phyloP scores from a whole-genome alignment of 139 green algal species.

The Diplosphaera chodatii region DNA sequence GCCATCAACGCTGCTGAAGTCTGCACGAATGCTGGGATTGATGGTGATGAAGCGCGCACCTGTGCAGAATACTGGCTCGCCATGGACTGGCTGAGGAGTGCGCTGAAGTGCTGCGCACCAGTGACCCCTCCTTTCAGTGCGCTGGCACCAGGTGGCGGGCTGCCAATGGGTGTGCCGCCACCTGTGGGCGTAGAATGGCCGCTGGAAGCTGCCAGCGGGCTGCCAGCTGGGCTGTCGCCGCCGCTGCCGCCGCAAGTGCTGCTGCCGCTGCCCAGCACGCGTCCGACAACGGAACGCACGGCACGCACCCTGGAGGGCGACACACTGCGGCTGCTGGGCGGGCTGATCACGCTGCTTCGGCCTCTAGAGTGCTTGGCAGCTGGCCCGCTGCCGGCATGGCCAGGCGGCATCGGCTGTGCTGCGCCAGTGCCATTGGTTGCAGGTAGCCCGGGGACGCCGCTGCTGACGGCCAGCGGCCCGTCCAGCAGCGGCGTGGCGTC shows the following conservation, averaged over 20 bases:
- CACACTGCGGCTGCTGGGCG: background rate
- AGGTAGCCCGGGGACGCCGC: too few species aligned
- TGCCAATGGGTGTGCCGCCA: background rate
- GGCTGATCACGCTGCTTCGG: background rate
- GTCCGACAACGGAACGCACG: background rate
- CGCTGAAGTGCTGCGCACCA: too few species aligned
- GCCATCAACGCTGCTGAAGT: too few species aligned
- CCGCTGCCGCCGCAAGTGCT: background rate
- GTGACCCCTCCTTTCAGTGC: too few species aligned
- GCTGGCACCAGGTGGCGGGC: too few species aligned
- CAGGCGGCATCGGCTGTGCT: background rate
- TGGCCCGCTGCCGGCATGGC: too few species aligned
- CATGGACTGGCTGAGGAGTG: background rate
- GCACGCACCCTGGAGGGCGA: background rate
- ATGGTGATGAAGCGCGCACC: background rate
- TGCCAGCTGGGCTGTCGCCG: background rate
- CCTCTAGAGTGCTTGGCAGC: background rate
- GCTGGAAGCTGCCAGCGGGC: too few species aligned
- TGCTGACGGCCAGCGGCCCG: background rate
- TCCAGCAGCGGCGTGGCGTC: background rate
- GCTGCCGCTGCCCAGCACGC: background rate
- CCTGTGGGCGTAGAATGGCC: too few species aligned
- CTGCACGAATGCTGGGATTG: too few species aligned
- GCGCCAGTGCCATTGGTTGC: background rate
- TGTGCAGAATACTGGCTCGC: background rate